Percentiles rank a stretch among this genome's conserved stretches.
Evolutionary conservation across 306 rosid species (phyloP).

Genomic region (Medicago truncatula): DNA sequence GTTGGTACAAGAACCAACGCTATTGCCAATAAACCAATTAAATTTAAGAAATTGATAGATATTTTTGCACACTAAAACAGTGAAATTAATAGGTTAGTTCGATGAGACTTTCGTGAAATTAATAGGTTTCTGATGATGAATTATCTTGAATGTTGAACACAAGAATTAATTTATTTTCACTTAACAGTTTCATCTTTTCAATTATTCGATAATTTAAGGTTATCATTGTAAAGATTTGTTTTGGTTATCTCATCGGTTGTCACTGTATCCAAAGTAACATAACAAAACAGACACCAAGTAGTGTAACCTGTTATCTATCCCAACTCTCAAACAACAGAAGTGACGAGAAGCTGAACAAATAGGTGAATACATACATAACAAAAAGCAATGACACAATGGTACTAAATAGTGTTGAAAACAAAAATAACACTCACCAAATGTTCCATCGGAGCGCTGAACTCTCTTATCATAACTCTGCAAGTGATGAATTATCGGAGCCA

Average conservation of each 20-base stretch:
- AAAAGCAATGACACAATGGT: not conserved
- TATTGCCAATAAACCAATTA: conserved; percentile 48
- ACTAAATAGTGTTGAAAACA: no score
- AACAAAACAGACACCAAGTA: not conserved
- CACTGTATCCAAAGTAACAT: conserved; percentile 20
- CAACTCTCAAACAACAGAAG: not conserved
- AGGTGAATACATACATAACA: not conserved
- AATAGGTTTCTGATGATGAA: not conserved
- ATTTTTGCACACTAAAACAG: conserved; percentile 13
- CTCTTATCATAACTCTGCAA: conserved; percentile 62
- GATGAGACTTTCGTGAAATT: not conserved
- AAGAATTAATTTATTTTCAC: not conserved
- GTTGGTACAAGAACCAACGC: conserved; percentile 98
- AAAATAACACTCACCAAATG: conserved; percentile 56
- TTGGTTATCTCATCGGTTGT: not conserved
- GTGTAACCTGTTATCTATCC: not conserved
- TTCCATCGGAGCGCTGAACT: conserved; percentile 80
- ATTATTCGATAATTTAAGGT: not conserved
- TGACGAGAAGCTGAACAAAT: conserved; percentile 14
- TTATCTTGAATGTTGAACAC: conserved; percentile 10
- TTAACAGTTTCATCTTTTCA: not conserved
- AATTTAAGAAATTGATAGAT: not conserved
- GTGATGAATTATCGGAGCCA: conserved; percentile 86
- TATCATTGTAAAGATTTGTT: not conserved
- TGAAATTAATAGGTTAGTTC: conserved; percentile 11